Evolutionary conservation across 2,329 filamentous ascomycete genomes (phyloP), one percentile per base, ranked within the genome.

Genomic region (Monosporascus sp.): DNA sequence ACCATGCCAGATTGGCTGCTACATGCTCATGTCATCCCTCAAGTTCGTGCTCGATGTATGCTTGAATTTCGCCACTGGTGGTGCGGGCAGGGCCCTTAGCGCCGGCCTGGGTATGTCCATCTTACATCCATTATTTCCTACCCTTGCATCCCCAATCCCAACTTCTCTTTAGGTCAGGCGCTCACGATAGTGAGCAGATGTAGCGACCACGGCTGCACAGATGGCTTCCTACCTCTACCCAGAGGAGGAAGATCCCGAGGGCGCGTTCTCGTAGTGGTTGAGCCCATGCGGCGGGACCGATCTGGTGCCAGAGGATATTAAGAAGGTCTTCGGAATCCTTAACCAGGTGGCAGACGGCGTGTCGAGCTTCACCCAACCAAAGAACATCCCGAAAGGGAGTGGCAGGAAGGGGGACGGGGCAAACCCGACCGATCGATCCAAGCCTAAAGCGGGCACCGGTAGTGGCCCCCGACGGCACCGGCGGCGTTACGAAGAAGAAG

Each of bases 291-390:
- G 59, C 19, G 54, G 52, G 16, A 58, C 49, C 3, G 52, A 56
- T 48, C 43, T 58, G n/a, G 59, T 61, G 16, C 59, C 57, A 5
- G 57, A 61, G 19, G 57, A 61, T 22, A 51, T 60, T 22, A 60
- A 61, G 34, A 49, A 54, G 31, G 51, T 54, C 5, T 60, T 61
- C 47, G 56, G 55, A 34, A 60, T 59, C 20, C 54, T 61, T 7
- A 53, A 36, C 38, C 17, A 40, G 8, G 51, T 60, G 22, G 41
- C 54, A 11, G 53, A 56, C 31, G 51, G 50, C 14, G 54, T 56
- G 6, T 49, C 51, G 14, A 54, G 58, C 38, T 58, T 56, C 49
- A 59, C 52, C 49, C 36, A 14, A 17, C 54, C 53, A 8, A 59
- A 56, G 48, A 27, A 27, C 26, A 37, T 59, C 16, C 27, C 40